Evolutionary conservation across 2,329 filamentous ascomycete species (phyloP).

Genomic region (Blastomyces parvus): DNA sequence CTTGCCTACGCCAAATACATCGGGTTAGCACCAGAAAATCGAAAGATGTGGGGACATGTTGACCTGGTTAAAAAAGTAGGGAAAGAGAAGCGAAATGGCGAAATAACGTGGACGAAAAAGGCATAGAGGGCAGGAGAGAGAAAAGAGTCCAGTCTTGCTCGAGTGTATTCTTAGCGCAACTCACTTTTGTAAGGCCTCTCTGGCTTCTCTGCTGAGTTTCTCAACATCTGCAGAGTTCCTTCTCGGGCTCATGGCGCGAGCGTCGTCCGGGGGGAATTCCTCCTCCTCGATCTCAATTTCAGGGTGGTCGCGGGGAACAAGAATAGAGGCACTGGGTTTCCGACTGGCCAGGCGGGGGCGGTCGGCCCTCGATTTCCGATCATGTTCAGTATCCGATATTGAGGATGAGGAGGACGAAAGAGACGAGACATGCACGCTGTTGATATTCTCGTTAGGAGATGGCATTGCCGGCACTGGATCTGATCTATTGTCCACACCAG

Average conservation of each 20-base stretch:
- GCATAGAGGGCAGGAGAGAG: not conserved
- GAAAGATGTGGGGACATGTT: not conserved
- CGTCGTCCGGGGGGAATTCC: conserved; percentile 75
- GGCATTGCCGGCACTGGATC: conserved; percentile 32
- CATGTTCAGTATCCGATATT: conserved; percentile 39
- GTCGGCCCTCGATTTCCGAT: conserved; percentile 37
- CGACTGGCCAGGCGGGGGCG: conserved; percentile 62
- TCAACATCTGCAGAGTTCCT: conserved; percentile 86
- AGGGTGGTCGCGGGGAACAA: conserved; percentile 66
- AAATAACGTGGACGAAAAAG: not conserved
- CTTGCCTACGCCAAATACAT: conserved; percentile 53
- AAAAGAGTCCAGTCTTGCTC: not conserved
- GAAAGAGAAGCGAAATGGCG: not conserved
- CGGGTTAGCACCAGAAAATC: not conserved
- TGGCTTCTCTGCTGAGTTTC: conserved; percentile 71
- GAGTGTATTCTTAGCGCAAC: conserved; percentile 21
- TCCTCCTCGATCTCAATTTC: conserved; percentile 64
- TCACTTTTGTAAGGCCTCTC: conserved; percentile 54
- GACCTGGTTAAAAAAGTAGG: not conserved
- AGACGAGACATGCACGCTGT: conserved; percentile 33
- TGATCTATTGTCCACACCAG: conserved; percentile 29
- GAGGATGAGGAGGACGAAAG: conserved; percentile 40
- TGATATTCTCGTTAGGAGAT: conserved; percentile 28
- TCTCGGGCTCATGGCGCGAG: conserved; percentile 86
- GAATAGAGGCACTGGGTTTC: conserved; percentile 73